Percentiles rank a stretch among this genome's conserved stretches.
Conservation (phyloP, 805 yeast genomes). For the Lipomyces starkeyi region DNA sequence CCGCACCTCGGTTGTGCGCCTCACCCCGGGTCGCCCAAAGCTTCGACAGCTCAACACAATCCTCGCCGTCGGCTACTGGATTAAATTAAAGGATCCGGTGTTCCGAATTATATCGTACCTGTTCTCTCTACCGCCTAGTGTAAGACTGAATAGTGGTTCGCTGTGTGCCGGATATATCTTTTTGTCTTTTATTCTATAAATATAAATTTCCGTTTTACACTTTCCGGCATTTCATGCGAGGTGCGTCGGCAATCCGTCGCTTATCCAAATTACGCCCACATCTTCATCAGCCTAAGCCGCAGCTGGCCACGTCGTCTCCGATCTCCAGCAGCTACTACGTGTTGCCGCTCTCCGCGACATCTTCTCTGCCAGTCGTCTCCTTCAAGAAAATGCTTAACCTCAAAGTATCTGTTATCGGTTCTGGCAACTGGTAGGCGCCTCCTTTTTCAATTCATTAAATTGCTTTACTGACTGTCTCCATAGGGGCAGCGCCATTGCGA, state of each 20-base stretch:
- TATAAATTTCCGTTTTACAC: neutral
- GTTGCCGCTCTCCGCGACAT: neutral
- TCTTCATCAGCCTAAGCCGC: neutral
- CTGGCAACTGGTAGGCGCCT: slow-evolving; percentile 79
- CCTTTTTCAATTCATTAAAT: neutral
- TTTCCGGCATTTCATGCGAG: neutral
- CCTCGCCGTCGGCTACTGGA: neutral
- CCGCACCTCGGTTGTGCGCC: neutral
- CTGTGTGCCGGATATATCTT: neutral
- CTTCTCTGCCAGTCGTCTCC: neutral
- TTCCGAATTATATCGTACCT: neutral
- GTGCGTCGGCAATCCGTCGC: neutral
- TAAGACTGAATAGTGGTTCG: neutral
- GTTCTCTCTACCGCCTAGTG: neutral
- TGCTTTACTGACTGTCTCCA: neutral
- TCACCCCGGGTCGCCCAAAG: too few relatives aligned
- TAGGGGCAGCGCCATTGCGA: slow-evolving; percentile 93
- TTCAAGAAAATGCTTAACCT: neutral
- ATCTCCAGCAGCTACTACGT: neutral
- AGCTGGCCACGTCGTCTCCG: neutral
- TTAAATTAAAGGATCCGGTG: too few relatives aligned
- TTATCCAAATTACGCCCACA: neutral
- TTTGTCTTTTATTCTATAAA: neutral
- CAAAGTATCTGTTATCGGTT: slow-evolving; percentile 77
- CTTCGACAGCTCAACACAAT: neutral